Evolutionary conservation across 169 alveolate species (phyloP).

Genomic region (Cryptosporidium felis): DNA sequence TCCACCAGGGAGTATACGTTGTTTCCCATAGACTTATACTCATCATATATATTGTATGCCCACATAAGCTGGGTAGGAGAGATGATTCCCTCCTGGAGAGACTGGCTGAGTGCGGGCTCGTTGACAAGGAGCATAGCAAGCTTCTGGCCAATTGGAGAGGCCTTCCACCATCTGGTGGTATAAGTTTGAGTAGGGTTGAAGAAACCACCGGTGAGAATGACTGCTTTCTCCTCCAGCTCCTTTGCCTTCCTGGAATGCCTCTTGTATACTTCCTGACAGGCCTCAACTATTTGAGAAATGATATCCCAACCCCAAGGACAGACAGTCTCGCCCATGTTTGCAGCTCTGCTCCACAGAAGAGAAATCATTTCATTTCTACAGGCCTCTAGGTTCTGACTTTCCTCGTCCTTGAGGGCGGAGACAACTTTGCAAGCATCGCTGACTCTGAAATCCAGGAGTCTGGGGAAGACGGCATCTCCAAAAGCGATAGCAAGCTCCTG

Average conservation of each 20-base stretch:
- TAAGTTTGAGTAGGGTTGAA: slow-evolving; percentile 51
- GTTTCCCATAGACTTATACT: slow-evolving; percentile 40
- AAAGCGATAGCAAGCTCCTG: slow-evolving; percentile 49
- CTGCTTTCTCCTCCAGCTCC: slow-evolving; percentile 63
- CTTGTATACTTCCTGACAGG: slow-evolving; percentile 67
- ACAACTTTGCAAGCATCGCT: slow-evolving; percentile 56
- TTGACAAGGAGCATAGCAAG: slow-evolving; percentile 17
- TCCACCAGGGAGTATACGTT: slow-evolving; percentile 49
- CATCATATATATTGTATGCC: slow-evolving; percentile 57
- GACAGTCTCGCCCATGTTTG: slow-evolving; percentile 41
- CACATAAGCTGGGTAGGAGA: slow-evolving; percentile 69
- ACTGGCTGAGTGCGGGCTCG: slow-evolving; percentile 52
- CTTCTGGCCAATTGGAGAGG: slow-evolving; percentile 68
- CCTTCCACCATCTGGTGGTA: slow-evolving; percentile 69
- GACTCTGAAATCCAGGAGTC: slow-evolving; percentile 59
- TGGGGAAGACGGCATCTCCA: slow-evolving; percentile 46
- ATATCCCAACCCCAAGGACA: slow-evolving; percentile 72
- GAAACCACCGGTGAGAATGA: slow-evolving; percentile 63
- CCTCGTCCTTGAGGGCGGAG: slow-evolving; percentile 37
- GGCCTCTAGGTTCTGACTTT: slow-evolving; percentile 35
- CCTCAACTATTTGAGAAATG: slow-evolving; percentile 51
- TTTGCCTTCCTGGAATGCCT: slow-evolving; percentile 24
- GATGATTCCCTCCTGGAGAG: slow-evolving; percentile 42
- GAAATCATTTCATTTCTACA: slow-evolving; percentile 69
- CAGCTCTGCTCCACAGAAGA: slow-evolving; percentile 50